Evolutionary conservation across 345 rosid species (phyloP).

Genomic region (Linum tenue): DNA sequence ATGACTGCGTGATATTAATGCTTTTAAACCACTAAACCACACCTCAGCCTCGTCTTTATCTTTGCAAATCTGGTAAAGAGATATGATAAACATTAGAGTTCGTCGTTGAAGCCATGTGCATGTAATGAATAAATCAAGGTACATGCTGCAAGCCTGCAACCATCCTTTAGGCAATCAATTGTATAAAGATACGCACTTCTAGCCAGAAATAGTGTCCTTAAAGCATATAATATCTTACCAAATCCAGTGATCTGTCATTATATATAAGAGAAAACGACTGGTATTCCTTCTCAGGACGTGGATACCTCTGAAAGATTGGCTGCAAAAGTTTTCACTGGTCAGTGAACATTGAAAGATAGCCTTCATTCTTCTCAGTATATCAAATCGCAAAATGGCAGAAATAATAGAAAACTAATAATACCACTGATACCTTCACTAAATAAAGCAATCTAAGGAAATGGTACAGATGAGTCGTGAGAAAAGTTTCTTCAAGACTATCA

Average conservation of each 20-base stretch:
- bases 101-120: constrained; percentile 4
- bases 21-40: constrained; percentile 78
- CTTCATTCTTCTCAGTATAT: background rate
- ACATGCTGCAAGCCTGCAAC: background rate
- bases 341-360: constrained; percentile 16
- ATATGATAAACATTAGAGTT: constrained; percentile 11
- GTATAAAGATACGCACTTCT: background rate
- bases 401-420: background rate
- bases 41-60: constrained; percentile 82
- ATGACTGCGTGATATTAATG: constrained; percentile 54
- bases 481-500: background rate
- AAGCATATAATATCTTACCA: constrained; percentile 45
- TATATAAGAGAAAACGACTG: constrained; percentile 97
- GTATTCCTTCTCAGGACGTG: constrained; percentile 98
- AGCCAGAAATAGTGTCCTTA: background rate
- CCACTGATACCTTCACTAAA: constrained; percentile 3
- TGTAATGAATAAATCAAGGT: constrained; percentile 4
- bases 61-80: constrained; percentile 51
- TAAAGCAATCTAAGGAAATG: background rate
- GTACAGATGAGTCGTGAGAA: constrained; percentile 5
- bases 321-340: constrained; percentile 32
- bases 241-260: constrained; percentile 84
- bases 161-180: constrained; percentile 9
- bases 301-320: constrained; percentile 97
- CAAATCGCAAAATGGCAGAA: background rate